These are phyloP conservation scores for Lumnitzera racemosa DNA, from an alignment of 345 rosid species.

Conservation along the genomic window DNA sequence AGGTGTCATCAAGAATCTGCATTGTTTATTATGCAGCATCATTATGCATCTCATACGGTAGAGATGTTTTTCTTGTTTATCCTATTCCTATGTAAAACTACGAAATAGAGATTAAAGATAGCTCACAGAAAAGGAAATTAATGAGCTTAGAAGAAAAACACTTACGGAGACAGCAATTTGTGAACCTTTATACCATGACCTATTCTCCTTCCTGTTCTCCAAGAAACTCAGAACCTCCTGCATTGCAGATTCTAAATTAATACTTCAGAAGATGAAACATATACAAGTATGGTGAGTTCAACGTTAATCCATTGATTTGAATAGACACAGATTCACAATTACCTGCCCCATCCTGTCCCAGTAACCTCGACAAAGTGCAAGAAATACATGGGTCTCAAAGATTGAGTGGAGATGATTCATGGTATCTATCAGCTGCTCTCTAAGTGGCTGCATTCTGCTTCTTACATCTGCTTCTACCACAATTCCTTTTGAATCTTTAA, in stretches of 20 bases:
- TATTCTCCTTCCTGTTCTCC: conserved; percentile 92
- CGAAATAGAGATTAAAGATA: too few species aligned
- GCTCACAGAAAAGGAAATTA: too few species aligned
- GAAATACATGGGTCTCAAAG: conserved; percentile 70
- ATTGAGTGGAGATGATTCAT: conserved; percentile 72
- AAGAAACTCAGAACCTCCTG: conserved; percentile 85
- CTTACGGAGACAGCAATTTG: conserved; percentile 83
- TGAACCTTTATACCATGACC: conserved; percentile 95
- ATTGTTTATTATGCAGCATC: not conserved
- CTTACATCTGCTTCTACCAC: conserved; percentile 76
- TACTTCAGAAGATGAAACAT: too few species aligned
- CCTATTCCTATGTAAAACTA: too few species aligned
- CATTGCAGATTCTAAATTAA: not conserved
- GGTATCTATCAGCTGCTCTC: conserved; percentile 68
- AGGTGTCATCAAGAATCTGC: conserved; percentile 91
- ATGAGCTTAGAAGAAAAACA: not conserved
- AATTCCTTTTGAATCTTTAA: conserved; percentile 83
- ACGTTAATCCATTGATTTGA: not conserved
- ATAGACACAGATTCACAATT: conserved; percentile 1
- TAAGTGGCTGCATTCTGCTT: conserved; percentile 72
- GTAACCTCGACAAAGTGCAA: conserved; percentile 75
- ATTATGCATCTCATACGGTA: too few species aligned
- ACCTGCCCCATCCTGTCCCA: conserved; percentile 99
- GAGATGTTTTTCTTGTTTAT: too few species aligned
- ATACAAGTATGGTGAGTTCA: too few species aligned